Evolutionary conservation across 768 basidiomycete species (phyloP).

Genomic region (Boletus vinaceobasis): DNA sequence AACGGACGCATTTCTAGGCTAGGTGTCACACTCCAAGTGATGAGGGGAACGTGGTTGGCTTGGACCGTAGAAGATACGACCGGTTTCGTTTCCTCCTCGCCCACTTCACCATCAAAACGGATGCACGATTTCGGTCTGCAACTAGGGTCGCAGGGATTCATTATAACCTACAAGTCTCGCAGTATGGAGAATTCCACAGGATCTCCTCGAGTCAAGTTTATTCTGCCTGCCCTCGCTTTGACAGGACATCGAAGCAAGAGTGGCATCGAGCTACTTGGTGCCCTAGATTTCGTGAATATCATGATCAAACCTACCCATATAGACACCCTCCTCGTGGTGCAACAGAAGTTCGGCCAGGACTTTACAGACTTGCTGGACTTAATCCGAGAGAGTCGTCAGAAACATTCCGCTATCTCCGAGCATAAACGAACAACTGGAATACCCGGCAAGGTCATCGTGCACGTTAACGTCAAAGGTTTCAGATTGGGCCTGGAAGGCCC

Average conservation of each 20-base stretch:
- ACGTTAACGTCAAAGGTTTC: slow-evolving; percentile 74
- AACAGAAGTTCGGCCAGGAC: slow-evolving; percentile 87
- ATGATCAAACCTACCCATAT: slow-evolving; percentile 79
- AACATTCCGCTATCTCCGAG: slow-evolving; percentile 13
- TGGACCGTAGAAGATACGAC: slow-evolving; percentile 60
- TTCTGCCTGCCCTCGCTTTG: slow-evolving; percentile 62
- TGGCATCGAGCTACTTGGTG: slow-evolving; percentile 48
- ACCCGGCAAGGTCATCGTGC: slow-evolving; percentile 41
- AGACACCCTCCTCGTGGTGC: slow-evolving; percentile 79
- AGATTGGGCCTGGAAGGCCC: slow-evolving; percentile 73
- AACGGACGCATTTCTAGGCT: slow-evolving; percentile 50
- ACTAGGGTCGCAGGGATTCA: slow-evolving; percentile 57
- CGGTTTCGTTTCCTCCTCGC: slow-evolving; percentile 43
- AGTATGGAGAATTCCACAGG: slow-evolving; percentile 33
- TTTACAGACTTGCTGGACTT: slow-evolving; percentile 75
- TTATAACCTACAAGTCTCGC: slow-evolving; percentile 49
- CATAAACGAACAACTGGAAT: slow-evolving; percentile 14
- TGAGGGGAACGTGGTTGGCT: slow-evolving; percentile 85
- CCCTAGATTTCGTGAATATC: slow-evolving; percentile 67
- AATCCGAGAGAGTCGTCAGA: slow-evolving; percentile 55
- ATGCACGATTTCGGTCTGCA: slow-evolving; percentile 60
- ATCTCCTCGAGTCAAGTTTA: slow-evolving; percentile 55
- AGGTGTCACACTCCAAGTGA: slow-evolving; percentile 70
- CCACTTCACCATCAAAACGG: slow-evolving; percentile 29
- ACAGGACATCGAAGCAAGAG: slow-evolving; percentile 54